Evolutionary conservation across 805 yeast genomes (phyloP).

Genomic region (Saccharomycopsis javanensis): DNA sequence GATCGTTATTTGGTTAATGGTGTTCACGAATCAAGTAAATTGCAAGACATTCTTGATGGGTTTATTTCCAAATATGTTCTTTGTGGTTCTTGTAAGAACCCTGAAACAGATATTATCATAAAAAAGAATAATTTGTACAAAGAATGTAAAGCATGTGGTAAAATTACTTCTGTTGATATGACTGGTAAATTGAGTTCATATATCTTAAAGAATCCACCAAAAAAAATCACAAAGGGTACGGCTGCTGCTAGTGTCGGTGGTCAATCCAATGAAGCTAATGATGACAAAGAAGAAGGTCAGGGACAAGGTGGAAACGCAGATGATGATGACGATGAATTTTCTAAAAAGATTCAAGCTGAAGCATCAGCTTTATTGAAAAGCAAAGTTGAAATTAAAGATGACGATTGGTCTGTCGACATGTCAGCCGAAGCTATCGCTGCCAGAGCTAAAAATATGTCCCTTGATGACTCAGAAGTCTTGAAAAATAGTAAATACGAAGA

Average conservation of each 20-base stretch:
- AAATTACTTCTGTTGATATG: constrained; percentile 34
- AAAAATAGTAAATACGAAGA: constrained; percentile 45
- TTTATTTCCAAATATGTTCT: constrained; percentile 87
- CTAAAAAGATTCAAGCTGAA: constrained; percentile 37
- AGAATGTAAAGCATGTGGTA: constrained; percentile 98
- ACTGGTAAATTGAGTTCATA: constrained; percentile 38
- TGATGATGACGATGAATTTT: constrained; percentile 36
- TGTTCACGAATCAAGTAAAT: constrained; percentile 78
- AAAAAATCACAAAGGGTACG: constrained; percentile 49
- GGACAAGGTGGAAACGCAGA: constrained; percentile 32
- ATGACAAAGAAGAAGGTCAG: neutral
- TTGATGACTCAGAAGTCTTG: constrained; percentile 49
- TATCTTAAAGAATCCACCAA: constrained; percentile 40
- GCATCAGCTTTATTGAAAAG: constrained; percentile 22
- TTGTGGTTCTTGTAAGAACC: constrained; percentile 92
- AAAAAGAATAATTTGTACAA: constrained; percentile 70
- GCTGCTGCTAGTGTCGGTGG: constrained; percentile 38
- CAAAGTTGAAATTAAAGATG: constrained; percentile 12
- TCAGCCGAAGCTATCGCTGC: constrained; percentile 19
- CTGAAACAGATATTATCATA: constrained; percentile 87
- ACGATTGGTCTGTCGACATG: constrained; percentile 20
- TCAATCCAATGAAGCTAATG: neutral
- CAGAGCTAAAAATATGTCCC: constrained; percentile 23
- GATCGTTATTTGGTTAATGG: constrained; percentile 94
- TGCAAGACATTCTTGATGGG: constrained; percentile 91